phyloP scores from a whole-genome alignment of 1,284 basidiomycete species.

The Sanghuangporus weigelae region DNA sequence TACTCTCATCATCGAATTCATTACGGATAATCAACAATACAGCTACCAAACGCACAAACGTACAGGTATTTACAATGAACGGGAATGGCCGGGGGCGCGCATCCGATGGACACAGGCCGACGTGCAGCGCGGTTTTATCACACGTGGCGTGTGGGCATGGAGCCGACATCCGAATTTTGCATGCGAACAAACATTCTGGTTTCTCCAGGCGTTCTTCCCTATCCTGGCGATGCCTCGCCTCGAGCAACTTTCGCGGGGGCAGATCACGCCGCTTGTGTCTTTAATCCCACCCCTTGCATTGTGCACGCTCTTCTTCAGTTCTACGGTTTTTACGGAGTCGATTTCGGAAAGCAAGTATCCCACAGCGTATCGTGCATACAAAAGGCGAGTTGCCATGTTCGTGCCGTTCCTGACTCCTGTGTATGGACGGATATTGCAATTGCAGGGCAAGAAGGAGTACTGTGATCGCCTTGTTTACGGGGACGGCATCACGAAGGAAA shows the following conservation, averaged over 20 bases:
- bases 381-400: slow-evolving; percentile 81
- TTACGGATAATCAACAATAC: slow-evolving; percentile 89
- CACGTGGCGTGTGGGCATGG: slow-evolving; percentile 81
- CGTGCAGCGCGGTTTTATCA: slow-evolving; percentile 78
- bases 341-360: slow-evolving; percentile 80
- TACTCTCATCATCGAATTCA: slow-evolving; percentile 67
- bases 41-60: slow-evolving; percentile 81
- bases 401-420: slow-evolving; percentile 48
- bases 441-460: slow-evolving; percentile 30
- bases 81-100: slow-evolving; percentile 63
- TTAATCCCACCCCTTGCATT: slow-evolving; percentile 54
- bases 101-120: slow-evolving; percentile 63
- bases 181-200: slow-evolving; percentile 87
- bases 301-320: slow-evolving; percentile 64
- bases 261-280: slow-evolving; percentile 34
- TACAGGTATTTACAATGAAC: slow-evolving; percentile 32
- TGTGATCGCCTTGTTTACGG: slow-evolving; percentile 42
- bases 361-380: slow-evolving; percentile 64
- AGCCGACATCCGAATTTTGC: slow-evolving; percentile 89
- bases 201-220: slow-evolving; percentile 64
- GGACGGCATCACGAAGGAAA: slow-evolving; percentile 21
- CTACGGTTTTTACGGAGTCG: slow-evolving; percentile 75
- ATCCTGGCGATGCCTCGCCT: slow-evolving; percentile 42
- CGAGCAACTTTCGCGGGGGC: slow-evolving; percentile 22
- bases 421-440: slow-evolving; percentile 33